Evolutionary conservation across 2,329 filamentous ascomycete species (phyloP).

Genomic region (Alternaria ventricosa): DNA sequence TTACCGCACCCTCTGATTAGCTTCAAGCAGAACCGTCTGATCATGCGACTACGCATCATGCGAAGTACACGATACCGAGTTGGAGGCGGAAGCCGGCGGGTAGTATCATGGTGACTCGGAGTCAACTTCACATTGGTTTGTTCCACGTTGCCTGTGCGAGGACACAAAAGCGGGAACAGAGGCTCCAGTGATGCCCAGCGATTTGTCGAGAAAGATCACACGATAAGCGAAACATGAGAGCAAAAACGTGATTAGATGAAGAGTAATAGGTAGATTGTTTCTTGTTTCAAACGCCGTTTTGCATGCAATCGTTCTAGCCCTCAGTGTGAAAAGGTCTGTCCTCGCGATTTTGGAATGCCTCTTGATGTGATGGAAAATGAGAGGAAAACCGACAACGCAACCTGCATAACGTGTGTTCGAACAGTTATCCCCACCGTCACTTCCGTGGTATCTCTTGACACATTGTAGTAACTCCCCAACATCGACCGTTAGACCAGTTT

Average conservation of each 20-base stretch:
- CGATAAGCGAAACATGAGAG: background rate
- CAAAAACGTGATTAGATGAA: background rate
- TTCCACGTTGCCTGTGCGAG: constrained; percentile 36
- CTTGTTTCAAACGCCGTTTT: constrained; percentile 32
- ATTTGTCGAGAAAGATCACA: background rate
- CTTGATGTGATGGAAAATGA: constrained; percentile 6
- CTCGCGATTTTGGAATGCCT: constrained; percentile 17
- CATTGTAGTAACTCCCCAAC: constrained; percentile 5
- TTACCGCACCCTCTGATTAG: background rate
- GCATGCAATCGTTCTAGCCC: constrained; percentile 37
- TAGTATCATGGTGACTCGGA: constrained; percentile 22
- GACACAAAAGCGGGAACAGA: constrained; percentile 9
- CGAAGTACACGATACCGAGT: constrained; percentile 8
- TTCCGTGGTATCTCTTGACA: constrained; percentile 7
- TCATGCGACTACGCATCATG: constrained; percentile 16
- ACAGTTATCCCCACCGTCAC: constrained; percentile 3
- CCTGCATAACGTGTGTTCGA: constrained; percentile 6
- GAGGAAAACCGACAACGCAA: constrained; percentile 7
- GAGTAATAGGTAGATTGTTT: constrained; percentile 31
- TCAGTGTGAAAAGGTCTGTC: constrained; percentile 14
- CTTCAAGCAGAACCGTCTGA: background rate
- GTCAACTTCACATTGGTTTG: constrained; percentile 24
- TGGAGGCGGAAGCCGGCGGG: background rate
- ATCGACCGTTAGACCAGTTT: background rate
- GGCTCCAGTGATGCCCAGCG: constrained; percentile 1